Conservation (phyloP, 208 protist genomes). For the Acanthamoeba lenticulata region DNA sequence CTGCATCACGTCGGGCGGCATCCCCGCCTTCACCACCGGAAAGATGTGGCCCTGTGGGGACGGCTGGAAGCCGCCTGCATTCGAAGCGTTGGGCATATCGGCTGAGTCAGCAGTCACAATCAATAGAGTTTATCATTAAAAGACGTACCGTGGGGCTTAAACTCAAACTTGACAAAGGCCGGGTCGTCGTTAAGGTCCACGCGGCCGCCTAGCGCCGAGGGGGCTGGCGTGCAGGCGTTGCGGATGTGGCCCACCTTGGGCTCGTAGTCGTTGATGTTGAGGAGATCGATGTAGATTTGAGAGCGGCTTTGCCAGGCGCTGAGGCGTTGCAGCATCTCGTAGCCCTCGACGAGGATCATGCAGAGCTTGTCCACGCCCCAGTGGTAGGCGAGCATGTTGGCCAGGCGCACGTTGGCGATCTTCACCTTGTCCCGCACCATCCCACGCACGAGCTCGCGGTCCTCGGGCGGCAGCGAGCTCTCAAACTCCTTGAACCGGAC, state of each 20-base stretch:
- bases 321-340: not conserved
- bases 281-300: not conserved
- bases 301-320: not conserved
- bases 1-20: not conserved
- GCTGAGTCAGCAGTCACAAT: not conserved
- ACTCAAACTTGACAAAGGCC: slow-evolving; percentile 25
- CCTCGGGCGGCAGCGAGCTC: not conserved
- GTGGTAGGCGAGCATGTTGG: slow-evolving; percentile 58
- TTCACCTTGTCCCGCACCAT: slow-evolving; percentile 29
- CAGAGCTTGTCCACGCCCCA: not conserved
- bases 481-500: not conserved
- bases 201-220: not conserved
- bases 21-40: not conserved
- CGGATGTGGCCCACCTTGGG: not conserved
- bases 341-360: slow-evolving; percentile 27
- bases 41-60: not conserved
- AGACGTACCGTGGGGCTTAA: not conserved
- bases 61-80: not conserved
- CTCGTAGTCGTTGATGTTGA: not conserved
- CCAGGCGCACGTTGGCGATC: not conserved
- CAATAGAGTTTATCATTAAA: not conserved
- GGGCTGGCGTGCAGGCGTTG: not conserved
- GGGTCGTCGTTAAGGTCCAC: not conserved
- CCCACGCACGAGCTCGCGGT: not conserved
- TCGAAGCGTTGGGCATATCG: not conserved